Evolutionary conservation across 2,329 filamentous ascomycete genomes (phyloP), one percentile per base, ranked within the genome.

Genomic region (Pseudogymnoascus destructans): DNA sequence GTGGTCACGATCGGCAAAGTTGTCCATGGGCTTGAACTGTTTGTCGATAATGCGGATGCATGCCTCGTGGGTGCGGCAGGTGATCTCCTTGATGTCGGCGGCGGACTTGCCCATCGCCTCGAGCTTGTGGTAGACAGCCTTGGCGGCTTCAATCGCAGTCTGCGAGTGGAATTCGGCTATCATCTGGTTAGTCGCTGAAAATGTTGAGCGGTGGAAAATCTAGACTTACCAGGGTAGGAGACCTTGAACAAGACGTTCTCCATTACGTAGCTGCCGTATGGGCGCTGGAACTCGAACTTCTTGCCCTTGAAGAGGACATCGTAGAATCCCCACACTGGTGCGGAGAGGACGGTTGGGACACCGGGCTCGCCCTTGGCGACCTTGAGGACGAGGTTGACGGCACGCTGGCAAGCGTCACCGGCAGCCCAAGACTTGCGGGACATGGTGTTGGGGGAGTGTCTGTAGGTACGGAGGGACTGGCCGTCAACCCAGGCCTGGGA

Each of bases 231-330:
- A 70, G 92, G 92, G 73, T 96, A 97, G 49, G 93, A 98, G 61
- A 98, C 93, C 82, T 98, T 98, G 86, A 98, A 98, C 63, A 98
- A 84, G 61, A 98, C 90, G 70, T 97, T 98, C 83, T 98, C 93
- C 93, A 98, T 98, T 65, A 98, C 93, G 73, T 98, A 98, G 79
- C 87, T 95, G 70, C 91, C 92, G 70, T 98, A 98, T 60, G 86
- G 84, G 63, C 93, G 85, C 79, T 97, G 92, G 80, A 96, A 98
- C 73, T 90, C 78, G 72, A 98, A 98, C 74, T 88, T 88, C 68
- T 95, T 89, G 75, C 90, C 90, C 77, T 91, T 89, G 80, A 97
- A 98, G 63, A 95, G 81, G 64, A 97, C 91, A 70, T 98, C 93
- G 76, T 98, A 98, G 81, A 97, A 98, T 61, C 93, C 93, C 93